Base-by-base conservation (phyloP, 2,329 filamentous ascomycete genomes). In the Claviceps africana region DNA sequence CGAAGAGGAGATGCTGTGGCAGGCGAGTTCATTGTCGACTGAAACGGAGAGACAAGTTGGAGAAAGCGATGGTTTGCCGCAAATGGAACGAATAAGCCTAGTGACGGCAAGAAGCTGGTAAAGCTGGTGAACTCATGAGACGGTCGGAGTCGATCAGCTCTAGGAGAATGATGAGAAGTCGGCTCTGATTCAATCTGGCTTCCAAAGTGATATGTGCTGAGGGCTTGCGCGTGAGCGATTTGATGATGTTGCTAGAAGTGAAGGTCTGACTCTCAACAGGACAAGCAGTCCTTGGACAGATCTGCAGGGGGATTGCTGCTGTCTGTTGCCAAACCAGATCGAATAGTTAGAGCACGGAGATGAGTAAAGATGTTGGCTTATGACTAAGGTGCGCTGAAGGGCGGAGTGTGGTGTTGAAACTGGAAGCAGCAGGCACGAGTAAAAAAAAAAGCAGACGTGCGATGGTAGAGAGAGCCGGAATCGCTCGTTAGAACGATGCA, bases 41-140 rank as follows among this genome's bases (percentile, higher is more conserved):
- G 40, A 46, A 13, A 52, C 37, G 30, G 43, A 45, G 44, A 46
- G 44, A 42, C 25, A 46, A 8, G 43, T 39, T 51, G 47, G 51
- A 30, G 21, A 54, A 49, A 49, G 30, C 45, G 53, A 59, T 56
- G 55, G 50, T 39, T 42, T 51, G 44, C 53, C 52, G 52, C 45
- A 53, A 49, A 39, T 42, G 49, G 50, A 39, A 52, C 28, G 22
- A 25, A 33, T 25, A 30, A 47, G 51, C 39, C 48, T 53, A 51
- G 50, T 22, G 44, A 43, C 51, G 40, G 53, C 51, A 43, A 25
- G 33, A 28, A 17, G 48, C 21, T 53, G 45, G 9, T 5, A 19
- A 17, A 15, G 19, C 45, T 40, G 30, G 22, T 17, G 44, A 46
- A 43, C n/a, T 53, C 53, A 55, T 55, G 48, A 48, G 51, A 53